Evolutionary conservation across 2,329 filamentous ascomycete species (phyloP).

Genomic region (Ophiostoma angusticollis): DNA sequence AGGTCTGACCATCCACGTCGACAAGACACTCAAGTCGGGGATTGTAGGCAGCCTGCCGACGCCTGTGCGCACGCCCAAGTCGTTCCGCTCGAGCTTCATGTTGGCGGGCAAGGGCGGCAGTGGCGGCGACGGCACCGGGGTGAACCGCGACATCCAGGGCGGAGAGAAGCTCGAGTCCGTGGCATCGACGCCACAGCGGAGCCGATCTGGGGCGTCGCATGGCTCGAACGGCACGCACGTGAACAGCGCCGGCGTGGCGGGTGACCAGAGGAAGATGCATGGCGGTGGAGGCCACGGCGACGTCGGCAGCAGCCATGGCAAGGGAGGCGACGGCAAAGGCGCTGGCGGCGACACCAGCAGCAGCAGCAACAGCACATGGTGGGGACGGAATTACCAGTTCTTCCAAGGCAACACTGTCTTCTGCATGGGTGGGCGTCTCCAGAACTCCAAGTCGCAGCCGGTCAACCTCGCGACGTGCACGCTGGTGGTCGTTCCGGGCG

Average conservation of each 20-base stretch:
- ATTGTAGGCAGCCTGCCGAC: conserved; percentile 32
- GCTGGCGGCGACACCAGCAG: conserved; percentile 30
- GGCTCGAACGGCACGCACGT: conserved; percentile 24
- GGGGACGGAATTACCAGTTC: conserved; percentile 73
- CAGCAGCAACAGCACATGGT: background rate
- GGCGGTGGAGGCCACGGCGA: no score
- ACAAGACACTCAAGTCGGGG: conserved; percentile 43
- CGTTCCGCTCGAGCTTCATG: conserved; percentile 65
- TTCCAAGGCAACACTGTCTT: conserved; percentile 91
- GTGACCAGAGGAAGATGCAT: conserved; percentile 4
- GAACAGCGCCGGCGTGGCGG: conserved; percentile 3
- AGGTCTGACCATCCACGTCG: conserved; percentile 44
- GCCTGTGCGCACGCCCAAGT: conserved; percentile 58
- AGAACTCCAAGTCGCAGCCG: conserved; percentile 77
- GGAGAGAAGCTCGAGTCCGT: conserved; percentile 77
- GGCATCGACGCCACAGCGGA: conserved; percentile 58
- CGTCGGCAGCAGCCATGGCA: background rate
- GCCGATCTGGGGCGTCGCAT: conserved; percentile 17
- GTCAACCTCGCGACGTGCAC: conserved; percentile 80
- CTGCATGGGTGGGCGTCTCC: conserved; percentile 69
- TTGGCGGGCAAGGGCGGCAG: conserved; percentile 39
- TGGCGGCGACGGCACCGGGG: conserved; percentile 32
- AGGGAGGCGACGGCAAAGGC: background rate
- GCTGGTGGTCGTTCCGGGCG: conserved; percentile 63
- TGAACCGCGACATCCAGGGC: conserved; percentile 47